Evolutionary conservation across 768 basidiomycete genomes (phyloP), one percentile per base, ranked within the genome.

Genomic region (Amanita subjunquillea): DNA sequence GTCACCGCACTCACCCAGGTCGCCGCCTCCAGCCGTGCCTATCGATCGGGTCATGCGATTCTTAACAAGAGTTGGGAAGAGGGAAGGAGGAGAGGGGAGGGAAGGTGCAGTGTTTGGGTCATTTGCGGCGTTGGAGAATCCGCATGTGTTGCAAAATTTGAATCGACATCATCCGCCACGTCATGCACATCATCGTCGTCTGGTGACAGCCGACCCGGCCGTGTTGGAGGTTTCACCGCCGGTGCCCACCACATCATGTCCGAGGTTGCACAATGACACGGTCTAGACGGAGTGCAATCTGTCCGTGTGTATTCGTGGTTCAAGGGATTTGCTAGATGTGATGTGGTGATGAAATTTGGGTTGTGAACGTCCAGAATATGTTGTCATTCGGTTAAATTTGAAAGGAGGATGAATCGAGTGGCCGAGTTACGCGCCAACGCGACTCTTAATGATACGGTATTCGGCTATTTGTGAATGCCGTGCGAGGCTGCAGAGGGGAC

Each of bases 1-100:
- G 1, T 72, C 72, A 1, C 72, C 74, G 1, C 68, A 63, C 34
- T 67, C 67, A 17, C 66, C 65, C 55, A 50, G 46, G 8, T 58
- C 61, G 15, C 67, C 66, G 6, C 66, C 67, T 6, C 69, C 71
- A 15, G 68, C 69, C 7, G 57, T 66, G 29, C 66, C 66, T 3
- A 36, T 59, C 25, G 57, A 56, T 30, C 60, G 56, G 27, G 57
- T 22, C 38, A 32, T 38, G 29, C 20, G 15, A 23, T n/a, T 41
- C 30, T 22, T 50, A 48, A 50, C 6, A 12, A 47, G 53, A 15
- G 29, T 17, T 25, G 53, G 50, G 37, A 55, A 49, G 12, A 50
- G 55, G 48, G 51, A 52, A 29, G 56, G 45, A 36, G 54, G 40
- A 12, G 39, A 32, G 37, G 51, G 48, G 48, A 48, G 53, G 38